Evolutionary conservation across 139 green algal species (phyloP), one percentile per base, ranked within the genome.

Genomic region (Volvox africanus): DNA sequence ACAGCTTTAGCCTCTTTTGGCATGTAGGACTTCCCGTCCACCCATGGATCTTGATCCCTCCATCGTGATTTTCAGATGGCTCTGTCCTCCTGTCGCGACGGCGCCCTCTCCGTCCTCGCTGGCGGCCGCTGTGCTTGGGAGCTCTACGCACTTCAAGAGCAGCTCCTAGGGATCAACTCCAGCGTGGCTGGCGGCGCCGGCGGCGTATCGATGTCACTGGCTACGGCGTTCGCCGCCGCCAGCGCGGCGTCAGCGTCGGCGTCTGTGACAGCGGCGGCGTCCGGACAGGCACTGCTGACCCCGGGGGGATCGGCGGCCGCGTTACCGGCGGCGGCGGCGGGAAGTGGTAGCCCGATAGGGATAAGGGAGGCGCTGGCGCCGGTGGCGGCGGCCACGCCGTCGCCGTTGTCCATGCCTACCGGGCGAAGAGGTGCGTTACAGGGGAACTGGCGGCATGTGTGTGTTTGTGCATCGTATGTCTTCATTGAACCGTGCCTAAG

Each of bases 121-220:
- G 83, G 67, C 35, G 67, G 83, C 83, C 82, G 82, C 62, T 88
- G 62, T 61, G 83, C 67, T 3, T 65, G 73, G 30, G 83, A 89
- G 83, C 67, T 89, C 35, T 81, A 81, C 36, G 33, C 67, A 0
- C 83, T 80, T 37, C 83, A 89, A 28, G 83, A 87, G 55, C 82
- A 77, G 30, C 30, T 87, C 61, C 61, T 89, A 5, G 67, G 83
- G 18, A 1, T 84, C 37, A 84, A 32, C 35, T 35, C n/a, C 1
- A 20, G 32, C 1, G 17, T 30, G 18, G 3, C 1, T 9, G 75
- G 75, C 75, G 75, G 32, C 32, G 33, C 75, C 65, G 65, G 65
- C 65, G 65, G 65, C 65, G 32, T 81, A 17, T 81, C 75, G 11
- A 0, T 55, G 75, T 81, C 75, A 17, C 75, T 81, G 30, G 75